phyloP scores from a whole-genome alignment of 2,329 filamentous ascomycete genomes.

The Albophoma yamanashiensis region DNA sequence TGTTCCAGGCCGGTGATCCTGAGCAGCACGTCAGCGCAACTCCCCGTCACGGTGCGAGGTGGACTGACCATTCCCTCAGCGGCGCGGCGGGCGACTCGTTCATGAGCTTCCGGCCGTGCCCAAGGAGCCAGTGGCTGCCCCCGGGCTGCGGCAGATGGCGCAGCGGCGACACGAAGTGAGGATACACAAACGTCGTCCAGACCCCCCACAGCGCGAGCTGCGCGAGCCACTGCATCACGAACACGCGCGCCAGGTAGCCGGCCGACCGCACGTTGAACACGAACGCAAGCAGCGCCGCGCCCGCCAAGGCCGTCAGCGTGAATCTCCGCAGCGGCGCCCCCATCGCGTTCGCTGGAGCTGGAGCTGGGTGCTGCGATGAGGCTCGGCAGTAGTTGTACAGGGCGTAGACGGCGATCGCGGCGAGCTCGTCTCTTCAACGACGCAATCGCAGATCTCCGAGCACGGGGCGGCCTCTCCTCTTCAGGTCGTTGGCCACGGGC shows the following conservation, averaged over 20 bases:
- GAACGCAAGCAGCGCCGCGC: constrained; percentile 10
- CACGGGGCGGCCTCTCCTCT: background rate
- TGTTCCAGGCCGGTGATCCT: constrained; percentile 54
- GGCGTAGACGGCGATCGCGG: background rate
- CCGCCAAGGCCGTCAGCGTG: constrained; percentile 13
- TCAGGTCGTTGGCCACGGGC: background rate
- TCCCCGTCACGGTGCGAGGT: background rate
- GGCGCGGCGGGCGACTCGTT: constrained; percentile 30
- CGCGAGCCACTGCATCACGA: constrained; percentile 22
- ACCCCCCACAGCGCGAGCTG: constrained; percentile 23
- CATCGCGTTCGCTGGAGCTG: constrained; percentile 6
- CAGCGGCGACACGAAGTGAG: constrained; percentile 38
- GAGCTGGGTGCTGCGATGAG: background rate
- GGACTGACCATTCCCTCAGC: constrained; percentile 34
- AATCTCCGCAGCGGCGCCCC: constrained; percentile 12
- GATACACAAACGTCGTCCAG: constrained; percentile 37
- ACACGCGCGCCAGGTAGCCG: constrained; percentile 19
- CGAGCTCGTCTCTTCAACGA: background rate
- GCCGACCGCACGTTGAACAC: constrained; percentile 16
- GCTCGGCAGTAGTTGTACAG: background rate
- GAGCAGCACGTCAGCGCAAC: constrained; percentile 20
- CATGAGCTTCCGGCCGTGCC: constrained; percentile 33
- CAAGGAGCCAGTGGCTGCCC: constrained; percentile 32
- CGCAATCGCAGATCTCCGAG: background rate
- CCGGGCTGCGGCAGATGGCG: constrained; percentile 34